Evolutionary conservation across 306 rosid species (phyloP), one percentile per base, ranked within the genome.

Genomic region (Medicago ruthenica): DNA sequence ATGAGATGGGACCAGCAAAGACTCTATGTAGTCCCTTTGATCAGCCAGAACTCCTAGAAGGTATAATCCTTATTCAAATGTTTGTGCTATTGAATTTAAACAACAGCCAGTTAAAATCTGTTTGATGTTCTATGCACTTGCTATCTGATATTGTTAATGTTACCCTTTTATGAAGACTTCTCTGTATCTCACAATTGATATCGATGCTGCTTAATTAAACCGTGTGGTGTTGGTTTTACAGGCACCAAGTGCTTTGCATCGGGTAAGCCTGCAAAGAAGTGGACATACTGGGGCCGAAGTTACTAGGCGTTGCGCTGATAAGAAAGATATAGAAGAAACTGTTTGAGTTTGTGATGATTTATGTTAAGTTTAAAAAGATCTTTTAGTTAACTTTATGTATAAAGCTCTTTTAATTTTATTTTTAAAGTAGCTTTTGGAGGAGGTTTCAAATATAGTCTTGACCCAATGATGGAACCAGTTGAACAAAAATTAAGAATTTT

Each of bases 271-370:
- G 97, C 98, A 2, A 93, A 69, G 61, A 93, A 85, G 74, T 93
- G 98, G 98, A 73, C 89, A 18, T 93, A 89, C 44, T 93, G 97
- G 97, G 96, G 96, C 17, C 79, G 92, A 86, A 93, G 99, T 82
- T 95, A 95, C 91, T 95, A 90, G 79, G 11, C 5, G 9, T 1
- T 20, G 31, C 14, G 6, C n/a, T 50, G 57, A 50, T 50, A 50
- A 50, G n/a, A 34, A 34, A 34, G 0, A 51, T 16, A 16, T n/a
- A n/a, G n/a, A n/a, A 51, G 58, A 51, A 51, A 51, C 58, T 6
- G 3, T 51, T 51, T 16, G 31, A 55, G 27, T 51, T 51, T 53
- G 24, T 16, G 59, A 17, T 54, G 27, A n/a, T 8, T 54, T 54
- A 17, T 54, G 24, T 18, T 14, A 48, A 15, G 58, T 27, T 27